A percentile compares a stretch with the other conserved stretches of the same genome.
Evolutionary conservation across 306 rosid genomes (phyloP).

Genomic region (Sindora glabra): DNA sequence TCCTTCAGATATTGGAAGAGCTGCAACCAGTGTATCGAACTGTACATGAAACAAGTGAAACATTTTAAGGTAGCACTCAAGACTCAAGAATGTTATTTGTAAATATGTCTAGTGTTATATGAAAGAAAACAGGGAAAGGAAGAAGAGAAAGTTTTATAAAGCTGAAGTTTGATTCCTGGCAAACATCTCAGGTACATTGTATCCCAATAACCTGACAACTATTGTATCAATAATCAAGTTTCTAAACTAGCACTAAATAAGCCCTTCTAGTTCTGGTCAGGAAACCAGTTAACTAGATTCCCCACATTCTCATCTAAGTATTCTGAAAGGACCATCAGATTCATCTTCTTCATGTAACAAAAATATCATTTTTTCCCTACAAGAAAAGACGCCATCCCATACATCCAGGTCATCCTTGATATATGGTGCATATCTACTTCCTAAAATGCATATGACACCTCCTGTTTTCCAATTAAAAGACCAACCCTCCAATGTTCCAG

Average conservation of each 20-base stretch:
- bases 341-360: neutral
- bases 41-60: conserved; percentile 18
- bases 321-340: neutral
- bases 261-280: neutral
- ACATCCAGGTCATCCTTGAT: neutral
- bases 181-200: neutral
- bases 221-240: neutral
- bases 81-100: neutral
- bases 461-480: neutral
- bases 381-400: neutral
- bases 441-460: neutral
- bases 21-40: conserved; percentile 85
- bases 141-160: too few species aligned
- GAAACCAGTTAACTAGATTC: neutral
- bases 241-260: neutral
- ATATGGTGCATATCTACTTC: neutral
- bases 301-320: neutral
- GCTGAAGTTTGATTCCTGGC: too few species aligned
- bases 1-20: conserved; percentile 66
- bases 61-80: neutral
- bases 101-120: too few species aligned
- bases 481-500: neutral
- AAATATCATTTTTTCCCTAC: neutral
- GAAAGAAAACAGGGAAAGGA: neutral
- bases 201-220: too few species aligned